Evolutionary conservation across 176 grass and related monocot genomes (phyloP), one percentile per base, ranked within the genome.

Genomic region (Oryza meridionalis): DNA sequence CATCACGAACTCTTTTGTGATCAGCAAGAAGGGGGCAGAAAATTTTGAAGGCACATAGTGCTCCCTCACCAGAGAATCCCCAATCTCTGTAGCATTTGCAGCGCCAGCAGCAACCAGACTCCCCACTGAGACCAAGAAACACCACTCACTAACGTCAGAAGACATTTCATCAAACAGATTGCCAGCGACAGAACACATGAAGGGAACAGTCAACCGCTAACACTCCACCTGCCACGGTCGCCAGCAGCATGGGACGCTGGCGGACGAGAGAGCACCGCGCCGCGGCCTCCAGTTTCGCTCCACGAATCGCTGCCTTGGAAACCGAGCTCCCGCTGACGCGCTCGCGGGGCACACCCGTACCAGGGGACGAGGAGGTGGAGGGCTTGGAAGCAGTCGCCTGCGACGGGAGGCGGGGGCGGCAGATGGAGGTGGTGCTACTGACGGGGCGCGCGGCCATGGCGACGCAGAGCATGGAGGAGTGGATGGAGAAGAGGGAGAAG

Each of bases 1-100:
- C 49, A 79, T 51, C 10, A 35, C 13, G 9, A 83, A 58, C n/a
- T 24, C 50, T 15, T 59, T 35, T 17, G 19, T n/a, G 26, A 73
- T 22, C 31, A 29, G 26, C 61, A 25, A 69, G 63, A 37, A 51
- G 6, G 9, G 6, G 15, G 65, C 11, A 27, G 17, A 10, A 62
- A 24, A 80, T 4, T 43, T 51, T 65, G 44, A 26, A 66, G 76
- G 58, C 26, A 43, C 19, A 67, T 24, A 33, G 42, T 68, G 79
- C 65, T 72, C 40, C 77, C 87, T 92, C 72, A 98, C 96, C 87
- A 88, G 76, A 47, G 75, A 69, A 75, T 98, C 87, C 70, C 78
- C 81, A 38, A 93, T n/a, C 2, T 90, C 86, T 9, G 71, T 25
- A 25, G 93, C 93, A 85, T 91, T 83, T 43, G 89, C 91, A 7